A percentile compares a stretch with the other conserved stretches of the same genome.
These are phyloP conservation scores for Meredithiella fracta DNA, from an alignment of 2,329 filamentous ascomycete genomes.

Conservation along the genomic window DNA sequence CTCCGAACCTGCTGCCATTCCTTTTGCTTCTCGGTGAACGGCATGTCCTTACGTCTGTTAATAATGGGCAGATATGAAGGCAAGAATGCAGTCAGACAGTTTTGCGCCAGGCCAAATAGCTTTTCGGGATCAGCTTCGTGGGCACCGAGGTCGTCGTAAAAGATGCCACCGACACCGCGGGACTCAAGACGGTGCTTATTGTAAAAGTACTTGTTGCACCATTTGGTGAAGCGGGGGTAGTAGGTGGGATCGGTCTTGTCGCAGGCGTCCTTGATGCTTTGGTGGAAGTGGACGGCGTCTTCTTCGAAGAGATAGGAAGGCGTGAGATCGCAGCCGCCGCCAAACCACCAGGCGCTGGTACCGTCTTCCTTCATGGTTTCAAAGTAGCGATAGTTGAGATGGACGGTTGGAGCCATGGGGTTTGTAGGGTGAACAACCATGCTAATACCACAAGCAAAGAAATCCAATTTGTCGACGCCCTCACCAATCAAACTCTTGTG, in stretches of 20 bases:
- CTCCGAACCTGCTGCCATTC: slow-evolving; percentile 90
- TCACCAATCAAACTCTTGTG: slow-evolving; percentile 68
- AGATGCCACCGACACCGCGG: slow-evolving; percentile 86
- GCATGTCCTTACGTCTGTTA: slow-evolving; percentile 77
- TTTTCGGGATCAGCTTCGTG: slow-evolving; percentile 74
- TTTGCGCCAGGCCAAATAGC: slow-evolving; percentile 75
- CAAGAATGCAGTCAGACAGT: slow-evolving; percentile 71
- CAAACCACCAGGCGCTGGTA: slow-evolving; percentile 91
- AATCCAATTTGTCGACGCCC: slow-evolving; percentile 67
- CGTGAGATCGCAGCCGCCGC: slow-evolving; percentile 85
- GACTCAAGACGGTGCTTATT: slow-evolving; percentile 80
- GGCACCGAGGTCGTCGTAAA: slow-evolving; percentile 94
- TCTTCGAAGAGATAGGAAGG: slow-evolving; percentile 92
- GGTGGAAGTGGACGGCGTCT: slow-evolving; percentile 93
- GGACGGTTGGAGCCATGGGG: slow-evolving; percentile 92
- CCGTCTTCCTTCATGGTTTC: slow-evolving; percentile 81
- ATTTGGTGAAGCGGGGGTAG: slow-evolving; percentile 89
- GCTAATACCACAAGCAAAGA: slow-evolving; percentile 88
- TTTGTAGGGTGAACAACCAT: slow-evolving; percentile 88
- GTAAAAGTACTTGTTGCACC: slow-evolving; percentile 96
- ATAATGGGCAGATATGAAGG: slow-evolving; percentile 86
- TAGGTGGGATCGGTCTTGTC: slow-evolving; percentile 85
- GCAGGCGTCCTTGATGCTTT: slow-evolving; percentile 78
- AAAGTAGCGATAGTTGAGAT: slow-evolving; percentile 97
- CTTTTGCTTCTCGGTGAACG: slow-evolving; percentile 72